Percentiles rank a stretch among this genome's conserved stretches.
These are phyloP conservation scores for Backusella australiensis DNA, from an alignment of 192 early-diverging fungal species.

Conservation along the genomic window DNA sequence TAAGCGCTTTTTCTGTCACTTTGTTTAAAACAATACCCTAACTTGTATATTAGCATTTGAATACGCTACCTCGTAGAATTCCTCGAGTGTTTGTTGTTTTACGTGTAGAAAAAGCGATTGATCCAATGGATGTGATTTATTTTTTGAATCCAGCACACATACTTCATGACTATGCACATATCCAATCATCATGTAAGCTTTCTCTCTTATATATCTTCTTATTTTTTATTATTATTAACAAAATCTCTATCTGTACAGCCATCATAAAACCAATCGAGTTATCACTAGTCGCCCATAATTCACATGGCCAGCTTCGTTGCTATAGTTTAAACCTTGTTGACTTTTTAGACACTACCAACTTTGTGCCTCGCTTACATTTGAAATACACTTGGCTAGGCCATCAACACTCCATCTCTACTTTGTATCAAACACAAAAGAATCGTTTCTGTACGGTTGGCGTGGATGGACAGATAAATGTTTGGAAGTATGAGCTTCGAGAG, in stretches of 20 bases:
- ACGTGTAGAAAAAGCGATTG: slow-evolving; percentile 54
- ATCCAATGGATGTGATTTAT: slow-evolving; percentile 50
- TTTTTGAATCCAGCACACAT: slow-evolving; percentile 50
- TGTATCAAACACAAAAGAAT: slow-evolving; percentile 42
- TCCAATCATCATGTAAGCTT: slow-evolving; percentile 41
- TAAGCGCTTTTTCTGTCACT: slow-evolving; percentile 17
- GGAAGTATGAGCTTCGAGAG: slow-evolving; percentile 47
- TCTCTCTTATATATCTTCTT: not conserved
- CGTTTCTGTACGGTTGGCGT: slow-evolving; percentile 47
- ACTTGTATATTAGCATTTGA: slow-evolving; percentile 53
- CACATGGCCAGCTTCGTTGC: slow-evolving; percentile 58
- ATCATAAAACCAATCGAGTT: slow-evolving; percentile 56
- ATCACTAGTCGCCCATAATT: slow-evolving; percentile 54
- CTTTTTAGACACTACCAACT: slow-evolving; percentile 64
- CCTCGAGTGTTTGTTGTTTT: slow-evolving; percentile 68
- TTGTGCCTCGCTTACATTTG: slow-evolving; percentile 53
- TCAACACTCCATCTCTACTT: slow-evolving; percentile 42
- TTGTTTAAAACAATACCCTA: not conserved
- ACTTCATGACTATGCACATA: slow-evolving; percentile 32
- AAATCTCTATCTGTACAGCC: slow-evolving; percentile 8
- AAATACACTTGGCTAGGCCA: slow-evolving; percentile 71
- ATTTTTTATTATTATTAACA: not conserved
- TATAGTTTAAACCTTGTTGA: slow-evolving; percentile 78
- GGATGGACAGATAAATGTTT: slow-evolving; percentile 54
- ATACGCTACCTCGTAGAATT: slow-evolving; percentile 55